Evolutionary conservation across 768 basidiomycete species (phyloP).

Genomic region (Psilocybe subaeruginosa): DNA sequence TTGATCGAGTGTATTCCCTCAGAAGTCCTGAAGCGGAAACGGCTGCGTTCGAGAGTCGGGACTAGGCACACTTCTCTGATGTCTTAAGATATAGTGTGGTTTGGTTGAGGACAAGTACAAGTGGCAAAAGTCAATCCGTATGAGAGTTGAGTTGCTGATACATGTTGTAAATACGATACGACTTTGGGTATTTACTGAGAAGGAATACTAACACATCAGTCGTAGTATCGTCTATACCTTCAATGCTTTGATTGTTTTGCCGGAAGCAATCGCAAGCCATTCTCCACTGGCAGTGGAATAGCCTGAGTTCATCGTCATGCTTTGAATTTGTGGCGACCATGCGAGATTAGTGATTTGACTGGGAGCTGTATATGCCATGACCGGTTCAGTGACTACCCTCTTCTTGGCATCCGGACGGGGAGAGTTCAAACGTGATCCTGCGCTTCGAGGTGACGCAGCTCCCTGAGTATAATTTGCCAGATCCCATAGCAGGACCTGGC

Average conservation of each 20-base stretch:
- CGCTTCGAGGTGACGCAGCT: constrained; percentile 70
- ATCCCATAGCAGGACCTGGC: constrained; percentile 94
- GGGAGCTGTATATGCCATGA: constrained; percentile 82
- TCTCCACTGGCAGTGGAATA: constrained; percentile 78
- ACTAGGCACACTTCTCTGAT: too few relatives aligned
- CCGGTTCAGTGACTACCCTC: constrained; percentile 70
- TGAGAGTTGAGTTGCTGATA: too few relatives aligned
- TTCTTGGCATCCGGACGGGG: constrained; percentile 84
- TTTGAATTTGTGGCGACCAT: constrained; percentile 86
- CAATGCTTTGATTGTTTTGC: constrained; percentile 79
- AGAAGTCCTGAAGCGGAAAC: too few relatives aligned
- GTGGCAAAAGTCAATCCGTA: too few relatives aligned
- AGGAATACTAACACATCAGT: neutral
- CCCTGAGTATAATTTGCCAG: constrained; percentile 65
- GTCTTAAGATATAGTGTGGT: too few relatives aligned
- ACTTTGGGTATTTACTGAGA: neutral
- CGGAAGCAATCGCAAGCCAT: constrained; percentile 85
- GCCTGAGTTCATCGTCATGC: constrained; percentile 75
- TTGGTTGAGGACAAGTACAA: too few relatives aligned
- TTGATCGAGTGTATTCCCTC: too few relatives aligned
- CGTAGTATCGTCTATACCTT: constrained; percentile 57
- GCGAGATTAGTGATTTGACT: constrained; percentile 82
- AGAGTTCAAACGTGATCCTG: constrained; percentile 74
- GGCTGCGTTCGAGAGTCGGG: too few relatives aligned
- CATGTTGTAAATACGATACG: too few relatives aligned